Conservation (phyloP, 1,139 yeast genomes). For the Yamadazyma aaseri region DNA sequence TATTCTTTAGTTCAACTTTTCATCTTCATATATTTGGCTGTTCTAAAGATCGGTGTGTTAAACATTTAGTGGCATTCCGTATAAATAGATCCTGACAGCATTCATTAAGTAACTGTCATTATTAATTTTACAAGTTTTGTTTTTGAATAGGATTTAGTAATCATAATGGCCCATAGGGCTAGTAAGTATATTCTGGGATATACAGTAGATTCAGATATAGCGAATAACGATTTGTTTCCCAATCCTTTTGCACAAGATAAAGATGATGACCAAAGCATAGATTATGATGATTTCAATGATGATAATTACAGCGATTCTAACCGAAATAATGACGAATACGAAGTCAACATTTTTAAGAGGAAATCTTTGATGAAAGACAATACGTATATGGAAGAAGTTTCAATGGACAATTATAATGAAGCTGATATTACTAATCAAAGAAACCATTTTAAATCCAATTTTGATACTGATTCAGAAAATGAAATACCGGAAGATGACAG, state of each 20-base stretch:
- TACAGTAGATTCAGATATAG: conserved; percentile 17
- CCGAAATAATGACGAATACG: conserved; percentile 2
- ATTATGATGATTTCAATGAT: conserved; percentile 1
- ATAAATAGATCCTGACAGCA: too few species aligned
- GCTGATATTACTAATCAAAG: conserved; percentile 11
- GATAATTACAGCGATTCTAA: conserved; percentile 1
- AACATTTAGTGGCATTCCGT: too few species aligned
- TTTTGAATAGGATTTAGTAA: too few species aligned
- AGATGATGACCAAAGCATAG: conserved; percentile 11
- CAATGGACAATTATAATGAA: conserved; percentile 9
- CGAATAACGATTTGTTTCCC: conserved; percentile 16
- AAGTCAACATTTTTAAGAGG: conserved; percentile 13
- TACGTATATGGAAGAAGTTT: conserved; percentile 7
- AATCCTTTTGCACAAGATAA: conserved; percentile 11
- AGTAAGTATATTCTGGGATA: conserved; percentile 19
- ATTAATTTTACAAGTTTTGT: too few species aligned
- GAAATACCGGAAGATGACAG: conserved; percentile 9
- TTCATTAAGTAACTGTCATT: too few species aligned
- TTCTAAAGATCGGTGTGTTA: too few species aligned
- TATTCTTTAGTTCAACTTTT: too few species aligned
- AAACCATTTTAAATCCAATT: conserved; percentile 14
- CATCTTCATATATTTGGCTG: too few species aligned
- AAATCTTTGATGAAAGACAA: conserved; percentile 11
- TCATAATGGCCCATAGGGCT: conserved; percentile 15
- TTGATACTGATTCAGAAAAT: conserved; percentile 17